These are phyloP conservation scores for Skeletonema grethae DNA, from an alignment of 108 stramenopile species.

Conservation along the genomic window DNA sequence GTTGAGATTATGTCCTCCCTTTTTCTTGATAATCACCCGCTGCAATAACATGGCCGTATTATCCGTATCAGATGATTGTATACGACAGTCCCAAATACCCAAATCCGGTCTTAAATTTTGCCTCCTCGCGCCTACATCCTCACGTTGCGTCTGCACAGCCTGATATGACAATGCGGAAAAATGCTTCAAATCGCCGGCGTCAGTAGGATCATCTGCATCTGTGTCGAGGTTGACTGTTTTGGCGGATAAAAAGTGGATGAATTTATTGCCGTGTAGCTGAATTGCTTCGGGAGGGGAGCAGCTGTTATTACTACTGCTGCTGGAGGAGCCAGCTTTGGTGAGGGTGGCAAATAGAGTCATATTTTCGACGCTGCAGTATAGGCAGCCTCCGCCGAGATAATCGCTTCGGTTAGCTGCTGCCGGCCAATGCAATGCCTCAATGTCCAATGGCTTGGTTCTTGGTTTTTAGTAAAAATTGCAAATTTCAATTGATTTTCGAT, in stretches of 20 bases:
- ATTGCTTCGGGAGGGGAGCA: constrained; percentile 43
- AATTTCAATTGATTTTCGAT: too few species aligned
- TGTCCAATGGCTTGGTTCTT: too few species aligned
- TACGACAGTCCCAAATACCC: constrained; percentile 73
- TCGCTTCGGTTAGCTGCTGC: too few species aligned
- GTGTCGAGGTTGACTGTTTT: neutral
- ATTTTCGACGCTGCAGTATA: neutral
- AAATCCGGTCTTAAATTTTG: constrained; percentile 51
- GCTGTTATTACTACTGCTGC: neutral
- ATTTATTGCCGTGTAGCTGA: constrained; percentile 29
- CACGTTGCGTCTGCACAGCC: constrained; percentile 60
- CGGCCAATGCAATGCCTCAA: too few species aligned
- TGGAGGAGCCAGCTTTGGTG: constrained; percentile 6
- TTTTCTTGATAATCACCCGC: constrained; percentile 18
- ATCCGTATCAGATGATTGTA: neutral
- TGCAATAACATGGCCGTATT: constrained; percentile 16
- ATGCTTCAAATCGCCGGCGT: neutral
- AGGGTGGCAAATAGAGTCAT: constrained; percentile 50
- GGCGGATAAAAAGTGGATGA: constrained; percentile 26
- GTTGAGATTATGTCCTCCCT: neutral
- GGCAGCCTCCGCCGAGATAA: too few species aligned
- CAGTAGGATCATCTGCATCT: neutral
- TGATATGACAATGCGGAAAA: constrained; percentile 59
- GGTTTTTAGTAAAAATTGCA: too few species aligned
- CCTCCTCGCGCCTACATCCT: constrained; percentile 21